These are phyloP conservation scores for Rutstroemia sp. DNA, from an alignment of 2,329 filamentous ascomycete genomes.

Conservation along the genomic window DNA sequence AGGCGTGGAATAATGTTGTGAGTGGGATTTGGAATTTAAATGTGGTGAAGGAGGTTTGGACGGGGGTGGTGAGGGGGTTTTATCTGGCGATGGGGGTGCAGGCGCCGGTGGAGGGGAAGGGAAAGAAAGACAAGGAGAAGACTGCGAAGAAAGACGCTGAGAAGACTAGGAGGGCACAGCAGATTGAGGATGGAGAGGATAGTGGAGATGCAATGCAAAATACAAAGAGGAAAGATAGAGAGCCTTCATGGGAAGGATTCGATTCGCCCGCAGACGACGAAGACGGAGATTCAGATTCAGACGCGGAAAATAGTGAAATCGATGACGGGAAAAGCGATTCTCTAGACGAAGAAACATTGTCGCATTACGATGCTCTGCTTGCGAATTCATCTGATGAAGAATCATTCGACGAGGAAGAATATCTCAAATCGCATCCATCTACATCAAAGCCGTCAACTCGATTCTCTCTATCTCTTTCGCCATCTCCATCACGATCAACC, in stretches of 20 bases:
- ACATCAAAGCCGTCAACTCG: conserved; percentile 6
- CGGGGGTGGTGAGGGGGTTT: conserved; percentile 28
- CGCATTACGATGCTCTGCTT: conserved; percentile 25
- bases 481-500: conserved; percentile 15
- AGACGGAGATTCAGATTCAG: conserved; percentile 5
- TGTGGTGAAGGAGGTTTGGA: conserved; percentile 42
- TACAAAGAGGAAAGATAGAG: conserved; percentile 6
- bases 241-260: conserved; percentile 16
- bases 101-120: conserved; percentile 16
- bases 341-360: conserved; percentile 22
- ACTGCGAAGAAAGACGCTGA: background rate
- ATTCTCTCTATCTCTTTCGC: conserved; percentile 19
- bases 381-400: conserved; percentile 29
- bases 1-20: conserved; percentile 38
- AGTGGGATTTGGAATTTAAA: conserved; percentile 47
- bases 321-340: conserved; percentile 17
- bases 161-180: background rate
- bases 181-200: background rate
- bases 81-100: conserved; percentile 26
- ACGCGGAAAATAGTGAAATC: conserved; percentile 4
- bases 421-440: conserved; percentile 11
- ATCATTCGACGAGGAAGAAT: conserved; percentile 22
- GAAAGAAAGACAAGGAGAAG: conserved; percentile 10
- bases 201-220: conserved; percentile 9
- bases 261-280: conserved; percentile 13